Percentiles rank a stretch among this genome's conserved stretches.
Evolutionary conservation across 192 early-diverging fungal genomes (phyloP).

Genomic region (Gigaspora rosea): DNA sequence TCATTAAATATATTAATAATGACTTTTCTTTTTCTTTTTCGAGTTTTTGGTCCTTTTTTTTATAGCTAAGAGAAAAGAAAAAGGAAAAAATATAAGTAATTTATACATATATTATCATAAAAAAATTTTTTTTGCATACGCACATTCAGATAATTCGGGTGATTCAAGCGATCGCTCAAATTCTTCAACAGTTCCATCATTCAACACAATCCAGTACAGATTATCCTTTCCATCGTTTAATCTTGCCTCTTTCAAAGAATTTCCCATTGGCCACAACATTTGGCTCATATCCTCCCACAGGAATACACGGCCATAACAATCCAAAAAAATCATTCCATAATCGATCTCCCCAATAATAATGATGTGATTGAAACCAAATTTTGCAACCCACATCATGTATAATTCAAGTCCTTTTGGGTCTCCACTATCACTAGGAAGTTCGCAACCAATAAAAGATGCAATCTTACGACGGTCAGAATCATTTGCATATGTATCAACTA

Average conservation of each 20-base stretch:
- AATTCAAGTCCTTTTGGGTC: slow-evolving; percentile 16
- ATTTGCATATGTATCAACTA: slow-evolving; percentile 26
- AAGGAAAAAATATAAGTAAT: not conserved
- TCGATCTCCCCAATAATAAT: slow-evolving; percentile 15
- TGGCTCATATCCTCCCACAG: not conserved
- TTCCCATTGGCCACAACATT: slow-evolving; percentile 3
- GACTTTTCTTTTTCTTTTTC: too few species aligned
- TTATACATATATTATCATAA: not conserved
- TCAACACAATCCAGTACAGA: slow-evolving; percentile 2
- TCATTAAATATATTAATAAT: too few species aligned
- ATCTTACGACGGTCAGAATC: not conserved
- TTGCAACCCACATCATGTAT: slow-evolving; percentile 17
- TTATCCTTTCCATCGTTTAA: not conserved
- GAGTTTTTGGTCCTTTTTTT: too few species aligned
- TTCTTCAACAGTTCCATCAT: not conserved
- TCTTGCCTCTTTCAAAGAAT: slow-evolving; percentile 9
- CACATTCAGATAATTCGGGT: not conserved
- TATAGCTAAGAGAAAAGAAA: not conserved
- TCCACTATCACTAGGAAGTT: not conserved
- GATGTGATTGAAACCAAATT: slow-evolving; percentile 27
- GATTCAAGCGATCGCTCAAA: not conserved
- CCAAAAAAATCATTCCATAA: slow-evolving; percentile 23
- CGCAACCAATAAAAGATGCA: slow-evolving; percentile 12
- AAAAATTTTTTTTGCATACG: not conserved
- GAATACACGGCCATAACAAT: slow-evolving; percentile 15